Conservation (phyloP, 2,329 filamentous ascomycete species). For the Sordariomycetes sp. region DNA sequence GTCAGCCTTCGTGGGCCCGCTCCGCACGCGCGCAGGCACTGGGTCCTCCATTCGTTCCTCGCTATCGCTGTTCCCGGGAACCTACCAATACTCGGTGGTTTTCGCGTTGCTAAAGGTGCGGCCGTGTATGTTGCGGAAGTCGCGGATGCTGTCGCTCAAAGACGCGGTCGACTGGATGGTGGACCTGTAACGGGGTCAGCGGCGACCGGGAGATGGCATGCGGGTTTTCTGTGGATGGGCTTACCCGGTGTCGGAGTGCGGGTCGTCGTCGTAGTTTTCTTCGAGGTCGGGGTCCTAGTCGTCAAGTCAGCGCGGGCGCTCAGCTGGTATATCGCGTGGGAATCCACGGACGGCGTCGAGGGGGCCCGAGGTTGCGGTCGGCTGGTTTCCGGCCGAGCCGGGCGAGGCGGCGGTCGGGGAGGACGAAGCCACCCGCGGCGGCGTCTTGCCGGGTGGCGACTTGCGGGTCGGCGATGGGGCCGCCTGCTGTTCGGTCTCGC, state of each 20-base stretch:
- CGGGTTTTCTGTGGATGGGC: neutral
- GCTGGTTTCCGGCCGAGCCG: too few species aligned
- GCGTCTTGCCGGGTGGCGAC: too few species aligned
- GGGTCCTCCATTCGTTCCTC: neutral
- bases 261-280: neutral
- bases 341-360: too few species aligned
- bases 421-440: too few species aligned
- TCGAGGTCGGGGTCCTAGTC: too few species aligned
- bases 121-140: constrained; percentile 16
- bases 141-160: constrained; percentile 18
- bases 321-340: too few species aligned
- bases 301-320: too few species aligned
- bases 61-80: neutral
- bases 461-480: too few species aligned
- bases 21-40: neutral
- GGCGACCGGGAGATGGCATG: neutral
- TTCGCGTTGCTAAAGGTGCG: constrained; percentile 13
- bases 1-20: neutral
- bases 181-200: neutral
- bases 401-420: too few species aligned
- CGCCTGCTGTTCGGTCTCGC: too few species aligned
- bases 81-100: constrained; percentile 16
- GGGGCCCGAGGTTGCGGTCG: too few species aligned
- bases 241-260: neutral
- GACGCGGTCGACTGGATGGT: constrained; percentile 15